These are phyloP conservation scores for Stellera chamaejasme DNA, from an alignment of 345 rosid genomes.

Conservation along the genomic window DNA sequence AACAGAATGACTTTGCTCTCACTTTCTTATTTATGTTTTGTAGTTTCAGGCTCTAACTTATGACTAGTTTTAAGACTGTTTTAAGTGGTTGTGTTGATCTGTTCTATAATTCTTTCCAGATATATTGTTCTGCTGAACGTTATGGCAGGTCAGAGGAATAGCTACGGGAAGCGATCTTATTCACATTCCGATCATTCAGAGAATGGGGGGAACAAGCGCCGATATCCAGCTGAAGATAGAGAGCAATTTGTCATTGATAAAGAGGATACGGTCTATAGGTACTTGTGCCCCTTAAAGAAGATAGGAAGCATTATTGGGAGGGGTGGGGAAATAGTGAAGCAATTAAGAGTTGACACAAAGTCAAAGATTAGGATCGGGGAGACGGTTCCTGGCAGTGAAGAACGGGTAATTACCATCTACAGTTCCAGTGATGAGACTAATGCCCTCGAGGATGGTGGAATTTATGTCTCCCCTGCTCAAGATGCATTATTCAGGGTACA, in stretches of 20 bases:
- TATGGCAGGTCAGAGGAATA: conserved; percentile 83
- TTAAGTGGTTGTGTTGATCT: too few species aligned
- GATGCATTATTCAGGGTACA: conserved; percentile 90
- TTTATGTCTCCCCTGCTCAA: conserved; percentile 70
- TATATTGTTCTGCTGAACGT: conserved; percentile 1
- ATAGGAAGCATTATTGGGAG: conserved; percentile 93
- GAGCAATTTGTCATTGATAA: conserved; percentile 50
- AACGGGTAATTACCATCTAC: conserved; percentile 87
- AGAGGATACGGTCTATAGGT: conserved; percentile 77
- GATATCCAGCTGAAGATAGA: conserved; percentile 63
- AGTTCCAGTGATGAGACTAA: conserved; percentile 85
- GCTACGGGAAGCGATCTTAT: conserved; percentile 72
- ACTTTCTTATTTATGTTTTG: too few species aligned
- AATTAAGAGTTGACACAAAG: conserved; percentile 70
- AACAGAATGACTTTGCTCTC: too few species aligned
- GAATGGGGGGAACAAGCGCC: conserved; percentile 58
- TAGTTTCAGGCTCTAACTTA: too few species aligned
- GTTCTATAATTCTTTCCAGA: too few species aligned
- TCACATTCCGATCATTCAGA: conserved; percentile 61
- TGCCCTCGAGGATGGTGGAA: conserved; percentile 44
- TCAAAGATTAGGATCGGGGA: conserved; percentile 87
- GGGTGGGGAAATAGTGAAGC: conserved; percentile 96
- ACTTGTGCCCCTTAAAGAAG: conserved; percentile 74
- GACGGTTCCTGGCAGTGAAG: conserved; percentile 67
- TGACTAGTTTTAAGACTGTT: too few species aligned